Evolutionary conservation across 2,329 filamentous ascomycete species (phyloP).

Genomic region (Ciborinia camelliae): DNA sequence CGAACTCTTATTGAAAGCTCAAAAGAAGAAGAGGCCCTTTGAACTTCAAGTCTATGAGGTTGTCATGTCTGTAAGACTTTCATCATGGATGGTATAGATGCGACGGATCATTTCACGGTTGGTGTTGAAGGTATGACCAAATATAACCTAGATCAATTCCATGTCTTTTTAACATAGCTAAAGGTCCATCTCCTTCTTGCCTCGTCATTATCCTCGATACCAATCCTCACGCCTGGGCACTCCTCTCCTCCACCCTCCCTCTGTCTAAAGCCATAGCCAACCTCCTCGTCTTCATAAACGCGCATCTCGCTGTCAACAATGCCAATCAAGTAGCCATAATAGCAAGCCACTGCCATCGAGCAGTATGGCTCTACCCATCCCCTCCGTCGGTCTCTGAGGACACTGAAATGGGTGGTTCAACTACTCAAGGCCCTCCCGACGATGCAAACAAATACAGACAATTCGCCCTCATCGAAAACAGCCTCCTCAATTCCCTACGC

Average conservation of each 20-base stretch:
- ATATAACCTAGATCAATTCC: not conserved
- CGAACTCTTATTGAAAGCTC: not conserved
- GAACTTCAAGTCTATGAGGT: not conserved
- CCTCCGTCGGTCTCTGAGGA: conserved; percentile 46
- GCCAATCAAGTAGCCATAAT: conserved; percentile 90
- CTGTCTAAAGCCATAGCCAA: conserved; percentile 82
- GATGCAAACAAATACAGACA: conserved; percentile 87
- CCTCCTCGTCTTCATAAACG: conserved; percentile 93
- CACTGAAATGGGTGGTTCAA: conserved; percentile 53
- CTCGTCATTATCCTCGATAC: conserved; percentile 92
- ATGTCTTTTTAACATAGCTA: conserved; percentile 21
- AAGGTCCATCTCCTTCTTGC: conserved; percentile 68
- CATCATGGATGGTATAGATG: conserved; percentile 65
- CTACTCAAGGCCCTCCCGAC: conserved; percentile 31
- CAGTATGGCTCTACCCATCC: conserved; percentile 83
- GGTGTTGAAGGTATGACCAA: conserved; percentile 44
- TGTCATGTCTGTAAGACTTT: conserved; percentile 27
- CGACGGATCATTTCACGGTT: conserved; percentile 52
- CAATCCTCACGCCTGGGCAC: conserved; percentile 90
- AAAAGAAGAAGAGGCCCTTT: not conserved
- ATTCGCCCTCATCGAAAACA: conserved; percentile 81
- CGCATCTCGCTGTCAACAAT: conserved; percentile 90
- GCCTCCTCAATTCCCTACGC: conserved; percentile 70
- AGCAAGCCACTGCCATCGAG: conserved; percentile 81
- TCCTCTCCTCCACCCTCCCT: conserved; percentile 69